Evolutionary conservation across 768 basidiomycete genomes (phyloP).

Genomic region (Myochromella boudieri): DNA sequence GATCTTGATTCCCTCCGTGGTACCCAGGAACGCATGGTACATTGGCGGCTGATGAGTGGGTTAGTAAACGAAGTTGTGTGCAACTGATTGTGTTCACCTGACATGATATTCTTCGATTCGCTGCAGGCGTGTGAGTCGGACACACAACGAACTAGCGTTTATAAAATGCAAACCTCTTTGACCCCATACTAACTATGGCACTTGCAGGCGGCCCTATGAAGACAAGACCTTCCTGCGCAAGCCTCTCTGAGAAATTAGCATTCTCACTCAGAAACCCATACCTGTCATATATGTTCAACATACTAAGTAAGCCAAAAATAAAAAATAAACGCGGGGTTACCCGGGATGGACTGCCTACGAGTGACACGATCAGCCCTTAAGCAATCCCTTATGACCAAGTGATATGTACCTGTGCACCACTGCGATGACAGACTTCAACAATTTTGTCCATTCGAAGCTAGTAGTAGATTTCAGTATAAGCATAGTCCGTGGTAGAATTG

Average conservation of each 20-base stretch:
- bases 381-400: neutral
- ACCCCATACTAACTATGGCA: conserved; percentile 93
- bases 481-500: neutral
- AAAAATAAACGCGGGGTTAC: too few species aligned
- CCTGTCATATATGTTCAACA: conserved; percentile 29
- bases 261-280: conserved; percentile 95
- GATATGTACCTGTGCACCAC: conserved; percentile 76
- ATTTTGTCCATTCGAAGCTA: conserved; percentile 89
- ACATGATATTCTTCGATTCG: conserved; percentile 96
- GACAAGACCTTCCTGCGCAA: conserved; percentile 77
- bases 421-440: conserved; percentile 75
- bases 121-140: conserved; percentile 34
- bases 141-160: neutral
- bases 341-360: conserved; percentile 89
- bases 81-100: conserved; percentile 38
- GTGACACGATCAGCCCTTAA: conserved; percentile 5
- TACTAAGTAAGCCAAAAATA: neutral
- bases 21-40: conserved; percentile 96
- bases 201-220: conserved; percentile 90
- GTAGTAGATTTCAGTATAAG: neutral
- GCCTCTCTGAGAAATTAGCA: conserved; percentile 70
- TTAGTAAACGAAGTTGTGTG: neutral
- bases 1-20: conserved; percentile 82
- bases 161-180: conserved; percentile 85
- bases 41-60: conserved; percentile 57